Evolutionary conservation across 331 rosid genomes (phyloP).

Genomic region (Pyrus hybrid): DNA sequence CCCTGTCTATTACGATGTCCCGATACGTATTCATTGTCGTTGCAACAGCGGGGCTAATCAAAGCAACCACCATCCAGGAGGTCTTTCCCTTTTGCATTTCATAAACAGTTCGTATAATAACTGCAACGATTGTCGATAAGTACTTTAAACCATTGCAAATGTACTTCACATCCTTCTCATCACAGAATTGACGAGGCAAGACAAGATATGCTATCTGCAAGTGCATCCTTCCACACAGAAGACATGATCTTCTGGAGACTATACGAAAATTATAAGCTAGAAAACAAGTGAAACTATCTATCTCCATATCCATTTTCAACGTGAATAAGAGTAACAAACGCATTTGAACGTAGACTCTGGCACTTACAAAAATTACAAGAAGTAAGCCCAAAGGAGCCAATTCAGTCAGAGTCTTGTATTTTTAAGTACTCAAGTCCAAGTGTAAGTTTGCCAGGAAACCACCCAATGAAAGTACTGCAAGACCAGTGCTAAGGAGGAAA

Average conservation of each 20-base stretch:
- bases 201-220: neutral
- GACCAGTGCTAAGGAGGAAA: slow-evolving; percentile 59
- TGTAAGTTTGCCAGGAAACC: slow-evolving; percentile 61
- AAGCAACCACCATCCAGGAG: slow-evolving; percentile 47
- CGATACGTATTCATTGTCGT: slow-evolving; percentile 31
- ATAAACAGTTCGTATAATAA: slow-evolving; percentile 41
- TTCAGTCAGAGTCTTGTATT: slow-evolving; percentile 39
- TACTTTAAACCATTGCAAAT: slow-evolving; percentile 41
- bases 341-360: neutral
- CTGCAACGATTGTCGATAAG: slow-evolving; percentile 45
- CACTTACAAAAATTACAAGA: slow-evolving; percentile 36
- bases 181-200: slow-evolving; percentile 37
- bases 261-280: neutral
- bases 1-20: slow-evolving; percentile 61
- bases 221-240: neutral
- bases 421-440: slow-evolving; percentile 34
- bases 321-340: neutral
- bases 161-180: slow-evolving; percentile 27
- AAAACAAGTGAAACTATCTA: neutral
- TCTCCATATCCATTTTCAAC: neutral
- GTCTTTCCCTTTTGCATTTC: slow-evolving; percentile 36
- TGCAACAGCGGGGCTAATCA: slow-evolving; percentile 47
- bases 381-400: slow-evolving; percentile 58
- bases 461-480: slow-evolving; percentile 52
- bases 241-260: neutral